Base-by-base conservation (phyloP, 148 eudicot genomes). In the Cornus florida region DNA sequence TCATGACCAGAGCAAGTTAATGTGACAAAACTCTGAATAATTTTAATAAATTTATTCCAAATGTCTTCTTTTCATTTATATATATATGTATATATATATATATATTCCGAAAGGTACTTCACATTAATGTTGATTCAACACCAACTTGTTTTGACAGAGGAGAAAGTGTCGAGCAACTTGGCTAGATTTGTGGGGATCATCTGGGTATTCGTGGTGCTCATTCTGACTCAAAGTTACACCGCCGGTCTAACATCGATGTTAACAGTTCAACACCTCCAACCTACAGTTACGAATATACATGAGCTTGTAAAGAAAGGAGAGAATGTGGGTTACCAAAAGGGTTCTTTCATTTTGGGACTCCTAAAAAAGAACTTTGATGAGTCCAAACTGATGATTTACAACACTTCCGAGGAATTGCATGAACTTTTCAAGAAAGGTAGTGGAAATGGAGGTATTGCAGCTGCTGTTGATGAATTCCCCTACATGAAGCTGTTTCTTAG, bases 221-320 rank as follows among this genome's bases (percentile, higher is more conserved):
- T 91, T 43, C 80, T 91, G 23, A 89, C 87, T 10, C 88, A 86
- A 59, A 89, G 90, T 79, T 91, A 91, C 75, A 91, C 92, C 0
- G 91, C 94, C 0, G 88, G 85, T 73, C 77, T 91, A 31, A 85
- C 90, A 4, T 86, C 91, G 5, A 88, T 87, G 80, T 70, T 91
- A 57, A 91, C 92, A 16, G 88, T 88, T 38, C 86, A 89, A 71
- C 83, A 80, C 70, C 84, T 89, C 56, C 82, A 83, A 62, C 92
- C 92, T 6, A 74, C 82, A 11, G 73, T 85, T 28, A 82, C 84
- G 12, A 82, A 86, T 70, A 46, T 86, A 5, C 71, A 78, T 14
- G 80, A 84, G 71, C 85, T 91, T 38, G 67, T 84, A 20, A 79
- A 67, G 14, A 78, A 83, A 24, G 64, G 81, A n/a, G 82, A 80